Conservation (phyloP, 2,329 filamentous ascomycete species). For the Simplicillium sp. region DNA sequence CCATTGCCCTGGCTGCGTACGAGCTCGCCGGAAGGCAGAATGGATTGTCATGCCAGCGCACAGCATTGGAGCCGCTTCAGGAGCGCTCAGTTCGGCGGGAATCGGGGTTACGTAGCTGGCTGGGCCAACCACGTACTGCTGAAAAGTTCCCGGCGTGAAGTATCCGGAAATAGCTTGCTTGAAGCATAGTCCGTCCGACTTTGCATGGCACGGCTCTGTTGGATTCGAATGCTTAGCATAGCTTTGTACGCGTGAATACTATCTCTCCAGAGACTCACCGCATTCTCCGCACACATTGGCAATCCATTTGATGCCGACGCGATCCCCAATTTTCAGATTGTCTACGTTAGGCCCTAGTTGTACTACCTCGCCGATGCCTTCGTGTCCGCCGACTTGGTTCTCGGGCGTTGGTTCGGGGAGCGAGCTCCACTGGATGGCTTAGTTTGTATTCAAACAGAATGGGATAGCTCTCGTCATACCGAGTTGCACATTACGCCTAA, state of each 20-base stretch:
- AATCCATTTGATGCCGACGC: conserved; percentile 64
- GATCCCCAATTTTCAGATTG: conserved; percentile 52
- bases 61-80: conserved; percentile 47
- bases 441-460: neutral
- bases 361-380: conserved; percentile 57
- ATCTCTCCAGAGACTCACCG: conserved; percentile 9
- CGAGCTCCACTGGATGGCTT: neutral
- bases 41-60: conserved; percentile 59
- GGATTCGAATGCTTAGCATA: neutral
- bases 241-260: neutral
- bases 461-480: neutral
- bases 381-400: conserved; percentile 49
- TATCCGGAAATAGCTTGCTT: conserved; percentile 15
- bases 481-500: conserved; percentile 7
- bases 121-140: conserved; percentile 12
- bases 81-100: conserved; percentile 22
- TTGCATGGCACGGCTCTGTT: conserved; percentile 4
- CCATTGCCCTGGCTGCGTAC: conserved; percentile 54
- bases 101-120: conserved; percentile 33
- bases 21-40: conserved; percentile 63
- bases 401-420: conserved; percentile 4
- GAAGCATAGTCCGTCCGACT: conserved; percentile 12
- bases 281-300: conserved; percentile 45
- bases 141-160: conserved; percentile 15
- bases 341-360: conserved; percentile 55